Conservation (phyloP, 345 rosid genomes). For the Ceriops decandra region DNA sequence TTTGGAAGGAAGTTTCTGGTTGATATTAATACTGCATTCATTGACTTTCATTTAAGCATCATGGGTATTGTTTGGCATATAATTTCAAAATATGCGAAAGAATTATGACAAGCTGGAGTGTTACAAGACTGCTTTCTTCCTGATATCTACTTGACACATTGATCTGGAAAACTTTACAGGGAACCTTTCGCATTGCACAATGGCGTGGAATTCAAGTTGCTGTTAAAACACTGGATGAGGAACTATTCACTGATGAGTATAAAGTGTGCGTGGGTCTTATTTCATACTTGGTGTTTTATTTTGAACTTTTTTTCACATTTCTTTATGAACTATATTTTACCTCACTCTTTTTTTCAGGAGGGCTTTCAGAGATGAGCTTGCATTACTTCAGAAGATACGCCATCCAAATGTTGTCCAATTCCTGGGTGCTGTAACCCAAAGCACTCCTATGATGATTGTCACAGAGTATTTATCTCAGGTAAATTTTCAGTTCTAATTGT, state of each 20-base stretch:
- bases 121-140: too few relatives aligned
- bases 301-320: background rate
- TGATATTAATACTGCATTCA: too few relatives aligned
- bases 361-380: constrained; percentile 88
- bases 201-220: constrained; percentile 99
- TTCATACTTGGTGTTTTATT: background rate
- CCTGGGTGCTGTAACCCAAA: constrained; percentile 95
- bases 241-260: constrained; percentile 61
- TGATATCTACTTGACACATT: too few relatives aligned
- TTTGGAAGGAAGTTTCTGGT: too few relatives aligned
- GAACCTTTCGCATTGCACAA: constrained; percentile 68
- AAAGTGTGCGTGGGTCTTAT: constrained; percentile 64
- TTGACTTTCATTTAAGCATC: too few relatives aligned
- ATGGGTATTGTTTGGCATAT: too few relatives aligned
- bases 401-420: constrained; percentile 99
- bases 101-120: too few relatives aligned
- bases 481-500: background rate
- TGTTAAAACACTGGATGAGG: constrained; percentile 71
- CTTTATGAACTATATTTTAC: background rate
- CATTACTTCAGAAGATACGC: constrained; percentile 81
- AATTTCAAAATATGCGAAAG: too few relatives aligned
- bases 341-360: constrained; percentile 37
- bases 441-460: constrained; percentile 97
- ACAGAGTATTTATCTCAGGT: constrained; percentile 89
- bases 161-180: constrained; percentile 33